These are phyloP conservation scores for Polytrichum commune DNA, from an alignment of 225 moss, liverwort and hornwort genomes.

Conservation along the genomic window DNA sequence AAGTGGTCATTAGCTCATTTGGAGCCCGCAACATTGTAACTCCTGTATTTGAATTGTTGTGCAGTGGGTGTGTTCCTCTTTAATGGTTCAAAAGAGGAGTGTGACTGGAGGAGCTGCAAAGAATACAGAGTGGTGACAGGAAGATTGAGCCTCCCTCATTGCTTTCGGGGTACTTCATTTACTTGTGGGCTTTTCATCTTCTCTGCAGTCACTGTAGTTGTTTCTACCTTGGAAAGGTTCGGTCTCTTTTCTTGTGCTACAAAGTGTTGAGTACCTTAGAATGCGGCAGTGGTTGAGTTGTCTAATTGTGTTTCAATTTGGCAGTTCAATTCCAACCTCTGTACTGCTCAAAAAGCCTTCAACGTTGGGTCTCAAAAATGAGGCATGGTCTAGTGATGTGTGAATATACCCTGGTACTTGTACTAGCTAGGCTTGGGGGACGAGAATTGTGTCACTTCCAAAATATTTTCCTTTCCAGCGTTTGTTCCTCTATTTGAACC, in stretches of 20 bases:
- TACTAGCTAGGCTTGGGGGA: constrained; percentile 22
- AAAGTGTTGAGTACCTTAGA: constrained; percentile 28
- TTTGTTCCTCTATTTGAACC: constrained; percentile 3
- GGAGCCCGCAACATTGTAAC: not conserved
- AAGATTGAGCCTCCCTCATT: constrained; percentile 18
- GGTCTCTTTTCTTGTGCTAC: constrained; percentile 21
- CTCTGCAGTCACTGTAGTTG: constrained; percentile 13
- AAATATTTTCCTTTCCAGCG: constrained; percentile 26
- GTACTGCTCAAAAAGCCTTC: constrained; percentile 19
- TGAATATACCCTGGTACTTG: constrained; percentile 27
- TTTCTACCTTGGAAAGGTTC: constrained; percentile 29
- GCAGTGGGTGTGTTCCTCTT: constrained; percentile 37
- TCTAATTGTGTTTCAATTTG: not conserved
- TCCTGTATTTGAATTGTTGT: constrained; percentile 5
- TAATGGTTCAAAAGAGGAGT: constrained; percentile 16
- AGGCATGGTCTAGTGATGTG: constrained; percentile 34
- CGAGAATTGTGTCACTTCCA: constrained; percentile 21
- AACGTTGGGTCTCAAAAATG: constrained; percentile 21
- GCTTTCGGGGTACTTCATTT: constrained; percentile 20
- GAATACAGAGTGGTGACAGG: constrained; percentile 25
- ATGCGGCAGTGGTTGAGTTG: constrained; percentile 20
- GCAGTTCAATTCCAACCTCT: constrained; percentile 16
- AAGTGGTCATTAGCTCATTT: not conserved
- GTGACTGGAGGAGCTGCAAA: constrained; percentile 26
- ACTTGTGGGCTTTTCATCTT: constrained; percentile 17